Evolutionary conservation across 1,284 basidiomycete species (phyloP).

Genomic region (Puccinia triticina): DNA sequence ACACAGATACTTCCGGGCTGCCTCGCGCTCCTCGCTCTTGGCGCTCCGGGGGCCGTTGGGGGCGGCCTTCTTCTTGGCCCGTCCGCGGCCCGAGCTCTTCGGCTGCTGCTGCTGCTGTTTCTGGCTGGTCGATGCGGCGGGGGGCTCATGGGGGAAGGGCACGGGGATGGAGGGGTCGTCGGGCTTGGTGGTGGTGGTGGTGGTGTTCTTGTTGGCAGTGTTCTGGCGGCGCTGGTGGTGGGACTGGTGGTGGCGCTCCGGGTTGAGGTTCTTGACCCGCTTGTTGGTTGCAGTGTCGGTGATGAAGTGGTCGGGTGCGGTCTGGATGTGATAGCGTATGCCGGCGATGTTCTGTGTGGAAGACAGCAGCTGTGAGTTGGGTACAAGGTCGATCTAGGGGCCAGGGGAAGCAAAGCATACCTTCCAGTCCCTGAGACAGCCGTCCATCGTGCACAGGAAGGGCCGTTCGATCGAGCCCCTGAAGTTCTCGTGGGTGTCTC

Average conservation of each 20-base stretch:
- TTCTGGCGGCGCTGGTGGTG: not conserved
- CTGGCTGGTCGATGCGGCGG: not conserved
- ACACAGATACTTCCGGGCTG: constrained; percentile 45
- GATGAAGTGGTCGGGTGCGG: constrained; percentile 36
- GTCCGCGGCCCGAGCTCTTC: not conserved
- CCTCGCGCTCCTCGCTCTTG: constrained; percentile 21
- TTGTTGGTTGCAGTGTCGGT: constrained; percentile 20
- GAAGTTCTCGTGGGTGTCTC: constrained; percentile 37
- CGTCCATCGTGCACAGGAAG: constrained; percentile 41
- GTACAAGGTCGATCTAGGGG: too few relatives aligned
- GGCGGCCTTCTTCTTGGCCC: not conserved
- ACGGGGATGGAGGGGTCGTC: not conserved
- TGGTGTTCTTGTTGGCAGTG: not conserved
- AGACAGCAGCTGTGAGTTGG: too few relatives aligned
- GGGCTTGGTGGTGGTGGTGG: not conserved
- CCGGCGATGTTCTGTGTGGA: constrained; percentile 38
- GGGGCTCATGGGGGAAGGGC: not conserved
- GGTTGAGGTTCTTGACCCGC: constrained; percentile 3
- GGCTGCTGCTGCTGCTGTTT: too few relatives aligned
- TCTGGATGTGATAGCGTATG: constrained; percentile 44
- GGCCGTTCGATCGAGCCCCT: constrained; percentile 20
- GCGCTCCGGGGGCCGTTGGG: not conserved
- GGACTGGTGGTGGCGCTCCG: constrained; percentile 29
- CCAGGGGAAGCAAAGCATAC: constrained; percentile 2
- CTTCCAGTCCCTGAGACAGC: constrained; percentile 48